Evolutionary conservation across 2,329 filamentous ascomycete genomes (phyloP).

Genomic region (Botryosphaeria dothidea): DNA sequence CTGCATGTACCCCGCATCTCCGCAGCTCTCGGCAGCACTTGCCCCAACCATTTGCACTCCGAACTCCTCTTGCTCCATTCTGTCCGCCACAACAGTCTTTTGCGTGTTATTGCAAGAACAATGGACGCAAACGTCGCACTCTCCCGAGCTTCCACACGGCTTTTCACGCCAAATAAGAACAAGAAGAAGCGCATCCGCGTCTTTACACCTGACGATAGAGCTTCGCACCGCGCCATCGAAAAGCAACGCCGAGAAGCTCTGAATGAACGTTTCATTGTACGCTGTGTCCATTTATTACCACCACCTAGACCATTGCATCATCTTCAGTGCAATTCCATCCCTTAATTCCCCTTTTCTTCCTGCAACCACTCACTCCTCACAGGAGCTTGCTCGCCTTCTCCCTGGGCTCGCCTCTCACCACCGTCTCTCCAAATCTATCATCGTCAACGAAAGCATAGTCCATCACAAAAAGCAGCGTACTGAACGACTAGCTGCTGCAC

Average conservation of each 20-base stretch:
- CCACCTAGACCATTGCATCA: too few relatives aligned
- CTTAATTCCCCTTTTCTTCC: neutral
- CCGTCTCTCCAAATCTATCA: slow-evolving; percentile 28
- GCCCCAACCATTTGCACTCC: neutral
- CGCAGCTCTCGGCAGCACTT: neutral
- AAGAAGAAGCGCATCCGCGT: slow-evolving; percentile 26
- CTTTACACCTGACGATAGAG: slow-evolving; percentile 27
- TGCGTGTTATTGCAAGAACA: neutral
- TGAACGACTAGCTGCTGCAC: slow-evolving; percentile 19
- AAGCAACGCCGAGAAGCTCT: slow-evolving; percentile 27
- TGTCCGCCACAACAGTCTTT: neutral
- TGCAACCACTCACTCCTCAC: neutral
- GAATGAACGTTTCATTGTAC: slow-evolving; percentile 27
- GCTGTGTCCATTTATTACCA: neutral
- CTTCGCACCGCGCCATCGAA: slow-evolving; percentile 28
- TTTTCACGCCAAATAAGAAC: slow-evolving; percentile 1
- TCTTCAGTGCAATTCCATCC: neutral
- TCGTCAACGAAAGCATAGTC: slow-evolving; percentile 27
- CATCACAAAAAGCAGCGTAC: slow-evolving; percentile 23
- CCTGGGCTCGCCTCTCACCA: slow-evolving; percentile 22
- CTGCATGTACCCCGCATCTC: neutral
- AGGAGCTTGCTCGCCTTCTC: slow-evolving; percentile 28
- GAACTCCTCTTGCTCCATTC: neutral
- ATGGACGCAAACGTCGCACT: neutral
- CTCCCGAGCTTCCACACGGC: neutral